Percentiles rank a stretch among this genome's conserved stretches.
Conservation (phyloP, 208 protist species). For the Balamuthia mandrillaris region DNA sequence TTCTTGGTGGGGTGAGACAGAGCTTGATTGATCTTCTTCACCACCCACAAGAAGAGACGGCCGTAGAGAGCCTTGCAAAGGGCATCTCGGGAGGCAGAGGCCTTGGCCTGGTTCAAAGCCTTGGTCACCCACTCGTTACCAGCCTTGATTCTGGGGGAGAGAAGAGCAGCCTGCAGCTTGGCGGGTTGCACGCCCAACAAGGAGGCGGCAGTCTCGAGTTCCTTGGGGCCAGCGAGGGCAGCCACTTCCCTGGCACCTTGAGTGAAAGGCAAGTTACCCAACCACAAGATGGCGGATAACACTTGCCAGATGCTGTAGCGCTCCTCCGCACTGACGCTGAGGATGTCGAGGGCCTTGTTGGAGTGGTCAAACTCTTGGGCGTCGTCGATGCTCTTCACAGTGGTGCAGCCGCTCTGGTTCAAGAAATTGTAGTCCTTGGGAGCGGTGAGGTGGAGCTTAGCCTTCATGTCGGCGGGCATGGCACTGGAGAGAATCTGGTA, state of each 20-base stretch:
- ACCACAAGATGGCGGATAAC: conserved; percentile 85
- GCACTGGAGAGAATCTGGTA: conserved; percentile 52
- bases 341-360: conserved; percentile 82
- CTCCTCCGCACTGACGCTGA: conserved; percentile 77
- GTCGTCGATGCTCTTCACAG: conserved; percentile 81
- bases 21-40: conserved; percentile 71
- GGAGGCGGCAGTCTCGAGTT: conserved; percentile 17
- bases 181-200: conserved; percentile 19
- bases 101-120: conserved; percentile 62
- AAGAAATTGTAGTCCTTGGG: conserved; percentile 79
- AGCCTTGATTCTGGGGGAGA: conserved; percentile 25
- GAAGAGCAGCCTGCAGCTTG: conserved; percentile 25
- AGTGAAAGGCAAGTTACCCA: conserved; percentile 89
- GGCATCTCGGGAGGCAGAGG: conserved; percentile 68
- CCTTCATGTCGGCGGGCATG: conserved; percentile 19
- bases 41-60: conserved; percentile 75
- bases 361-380: conserved; percentile 63
- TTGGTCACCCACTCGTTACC: conserved; percentile 48
- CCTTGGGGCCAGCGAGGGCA: not conserved
- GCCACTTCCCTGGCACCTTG: conserved; percentile 54
- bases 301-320: conserved; percentile 76
- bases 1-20: conserved; percentile 23
- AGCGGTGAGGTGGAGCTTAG: conserved; percentile 21
- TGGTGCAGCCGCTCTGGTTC: conserved; percentile 64
- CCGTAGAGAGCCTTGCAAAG: conserved; percentile 76